These are phyloP conservation scores for Cytospora piceicola DNA, from an alignment of 2,329 filamentous ascomycete species.

Conservation along the genomic window DNA sequence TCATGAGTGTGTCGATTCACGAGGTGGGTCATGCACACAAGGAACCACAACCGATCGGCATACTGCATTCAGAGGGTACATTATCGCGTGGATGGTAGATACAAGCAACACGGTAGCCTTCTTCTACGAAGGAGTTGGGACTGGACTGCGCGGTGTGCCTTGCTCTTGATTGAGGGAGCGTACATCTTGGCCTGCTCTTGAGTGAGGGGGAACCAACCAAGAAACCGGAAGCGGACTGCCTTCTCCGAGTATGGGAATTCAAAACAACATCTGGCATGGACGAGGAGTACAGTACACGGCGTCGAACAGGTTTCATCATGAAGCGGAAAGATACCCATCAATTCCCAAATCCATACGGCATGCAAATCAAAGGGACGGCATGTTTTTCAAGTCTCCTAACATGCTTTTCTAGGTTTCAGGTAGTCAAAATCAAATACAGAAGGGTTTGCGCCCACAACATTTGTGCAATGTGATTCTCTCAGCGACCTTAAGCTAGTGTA, in stretches of 20 bases:
- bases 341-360: conserved; percentile 1
- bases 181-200: conserved; percentile 15
- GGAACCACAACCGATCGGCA: not conserved
- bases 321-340: conserved; percentile 2
- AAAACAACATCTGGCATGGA: conserved; percentile 8
- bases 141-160: conserved; percentile 11
- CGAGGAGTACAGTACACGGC: conserved; percentile 13
- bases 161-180: conserved; percentile 23
- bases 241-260: conserved; percentile 5
- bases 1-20: not conserved
- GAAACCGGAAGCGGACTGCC: conserved; percentile 6
- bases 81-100: not conserved
- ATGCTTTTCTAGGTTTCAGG: conserved; percentile 1
- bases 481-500: conserved; percentile 12
- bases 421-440: conserved; percentile 4
- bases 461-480: conserved; percentile 11
- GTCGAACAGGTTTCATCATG: conserved; percentile 7
- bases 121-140: not conserved
- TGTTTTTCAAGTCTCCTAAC: conserved; percentile 1
- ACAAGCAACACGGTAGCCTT: conserved; percentile 6
- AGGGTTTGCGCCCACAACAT: not conserved
- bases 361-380: not conserved
- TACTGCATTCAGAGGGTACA: not conserved
- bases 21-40: not conserved
- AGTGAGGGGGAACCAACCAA: conserved; percentile 14